phyloP scores from a whole-genome alignment of 352 stramenopile species.

The Phytophthora sojae region DNA sequence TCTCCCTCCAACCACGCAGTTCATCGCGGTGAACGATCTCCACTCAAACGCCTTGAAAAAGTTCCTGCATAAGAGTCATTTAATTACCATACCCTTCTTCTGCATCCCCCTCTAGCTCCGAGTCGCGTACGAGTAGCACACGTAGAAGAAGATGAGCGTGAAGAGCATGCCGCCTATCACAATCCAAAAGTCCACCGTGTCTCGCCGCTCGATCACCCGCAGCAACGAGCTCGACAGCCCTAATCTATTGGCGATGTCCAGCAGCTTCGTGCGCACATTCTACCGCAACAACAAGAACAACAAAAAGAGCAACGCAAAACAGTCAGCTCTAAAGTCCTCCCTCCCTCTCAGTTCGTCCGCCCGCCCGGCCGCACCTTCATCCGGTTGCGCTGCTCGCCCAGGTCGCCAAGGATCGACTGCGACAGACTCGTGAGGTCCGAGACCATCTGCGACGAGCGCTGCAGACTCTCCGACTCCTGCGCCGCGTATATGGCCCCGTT shows the following conservation, averaged over 20 bases:
- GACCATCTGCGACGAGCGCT: slow-evolving; percentile 84
- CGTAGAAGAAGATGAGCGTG: slow-evolving; percentile 84
- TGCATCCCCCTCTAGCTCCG: slow-evolving; percentile 19
- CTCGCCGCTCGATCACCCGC: slow-evolving; percentile 82
- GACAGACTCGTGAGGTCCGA: slow-evolving; percentile 79
- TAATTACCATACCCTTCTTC: background rate
- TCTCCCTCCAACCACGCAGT: too few relatives aligned
- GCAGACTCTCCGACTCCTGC: slow-evolving; percentile 82
- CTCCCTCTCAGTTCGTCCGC: background rate
- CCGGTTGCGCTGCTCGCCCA: slow-evolving; percentile 68
- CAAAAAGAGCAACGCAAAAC: background rate
- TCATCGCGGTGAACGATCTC: too few relatives aligned
- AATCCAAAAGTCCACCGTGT: slow-evolving; percentile 89
- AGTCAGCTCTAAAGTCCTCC: too few relatives aligned
- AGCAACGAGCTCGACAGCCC: slow-evolving; percentile 85
- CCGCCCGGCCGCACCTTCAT: slow-evolving; percentile 56
- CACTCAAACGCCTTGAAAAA: too few relatives aligned
- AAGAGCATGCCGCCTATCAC: slow-evolving; percentile 84
- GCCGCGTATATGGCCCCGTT: slow-evolving; percentile 80
- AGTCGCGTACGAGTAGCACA: slow-evolving; percentile 68
- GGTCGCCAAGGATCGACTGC: slow-evolving; percentile 75
- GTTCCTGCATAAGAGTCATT: background rate
- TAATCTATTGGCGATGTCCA: slow-evolving; percentile 87
- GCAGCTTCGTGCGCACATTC: slow-evolving; percentile 77
- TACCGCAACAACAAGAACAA: slow-evolving; percentile 31